A percentile compares a stretch with the other conserved stretches of the same genome.
Conservation (phyloP, 768 basidiomycete species). For the Nevesoporus exiguus region DNA sequence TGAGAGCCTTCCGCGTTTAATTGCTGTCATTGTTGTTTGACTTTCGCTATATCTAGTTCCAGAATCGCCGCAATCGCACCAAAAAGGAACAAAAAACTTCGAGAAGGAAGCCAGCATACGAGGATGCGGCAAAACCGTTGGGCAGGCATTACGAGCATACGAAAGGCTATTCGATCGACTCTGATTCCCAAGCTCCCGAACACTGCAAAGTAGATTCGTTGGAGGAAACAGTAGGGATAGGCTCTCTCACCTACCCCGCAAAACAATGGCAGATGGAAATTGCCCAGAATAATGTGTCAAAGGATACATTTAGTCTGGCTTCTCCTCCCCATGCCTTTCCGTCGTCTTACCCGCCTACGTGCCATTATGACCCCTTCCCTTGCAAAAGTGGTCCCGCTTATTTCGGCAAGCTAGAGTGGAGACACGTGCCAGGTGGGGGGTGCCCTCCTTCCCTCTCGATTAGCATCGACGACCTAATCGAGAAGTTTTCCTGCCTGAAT, state of each 20-base stretch:
- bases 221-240: neutral
- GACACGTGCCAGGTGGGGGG: neutral
- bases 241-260: too few species aligned
- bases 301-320: neutral
- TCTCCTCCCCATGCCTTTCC: slow-evolving; percentile 20
- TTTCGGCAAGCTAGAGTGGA: slow-evolving; percentile 9
- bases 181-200: neutral
- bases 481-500: slow-evolving; percentile 16
- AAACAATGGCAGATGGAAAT: neutral
- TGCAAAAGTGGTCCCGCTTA: slow-evolving; percentile 1
- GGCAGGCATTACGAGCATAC: neutral
- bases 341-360: slow-evolving; percentile 10
- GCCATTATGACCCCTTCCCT: slow-evolving; percentile 18
- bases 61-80: slow-evolving; percentile 12
- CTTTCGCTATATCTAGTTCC: slow-evolving; percentile 1
- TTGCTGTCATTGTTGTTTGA: neutral
- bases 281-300: accelerated
- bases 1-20: neutral
- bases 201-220: accelerated
- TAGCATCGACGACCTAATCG: slow-evolving; percentile 3
- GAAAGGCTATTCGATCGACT: neutral
- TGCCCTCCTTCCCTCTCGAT: neutral
- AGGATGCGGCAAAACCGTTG: neutral
- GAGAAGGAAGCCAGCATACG: neutral
- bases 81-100: neutral